These are phyloP conservation scores for Silene noctiflora DNA, from an alignment of 179 eudicot species.

Conservation along the genomic window DNA sequence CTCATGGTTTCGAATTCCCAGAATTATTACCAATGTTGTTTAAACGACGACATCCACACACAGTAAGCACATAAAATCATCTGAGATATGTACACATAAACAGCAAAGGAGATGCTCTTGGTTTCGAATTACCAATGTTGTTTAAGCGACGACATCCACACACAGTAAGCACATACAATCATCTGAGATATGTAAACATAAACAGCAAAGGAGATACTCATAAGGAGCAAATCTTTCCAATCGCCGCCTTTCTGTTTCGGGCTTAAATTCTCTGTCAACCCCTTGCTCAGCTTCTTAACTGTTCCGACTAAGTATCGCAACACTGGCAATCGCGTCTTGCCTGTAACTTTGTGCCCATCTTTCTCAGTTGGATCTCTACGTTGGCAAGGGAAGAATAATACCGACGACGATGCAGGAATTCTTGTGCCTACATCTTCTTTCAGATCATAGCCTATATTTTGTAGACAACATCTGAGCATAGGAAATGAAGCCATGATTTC, in stretches of 20 bases:
- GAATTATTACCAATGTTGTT: conserved; percentile 41
- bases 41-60: conserved; percentile 63
- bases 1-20: background rate
- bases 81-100: conserved; percentile 86
- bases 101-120: conserved; percentile 66
- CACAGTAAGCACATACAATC: conserved; percentile 88
- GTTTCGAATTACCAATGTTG: conserved; percentile 40
- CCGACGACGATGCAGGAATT: conserved; percentile 11
- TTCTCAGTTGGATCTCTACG: conserved; percentile 22
- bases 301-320: conserved; percentile 19
- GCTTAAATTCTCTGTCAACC: conserved; percentile 54
- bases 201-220: conserved; percentile 87
- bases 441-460: conserved; percentile 18
- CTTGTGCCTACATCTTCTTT: conserved; percentile 22
- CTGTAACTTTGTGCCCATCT: conserved; percentile 27
- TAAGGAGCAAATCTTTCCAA: conserved; percentile 73
- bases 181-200: conserved; percentile 85
- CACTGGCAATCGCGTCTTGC: conserved; percentile 10
- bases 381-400: conserved; percentile 32
- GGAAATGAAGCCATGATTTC: conserved; percentile 40
- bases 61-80: conserved; percentile 85
- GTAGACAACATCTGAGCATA: conserved; percentile 29
- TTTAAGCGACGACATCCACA: conserved; percentile 58
- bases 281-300: conserved; percentile 41
- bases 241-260: conserved; percentile 88